Base-by-base conservation (phyloP, 2,329 filamentous ascomycete genomes). In the Periglandula ipomoeae region DNA sequence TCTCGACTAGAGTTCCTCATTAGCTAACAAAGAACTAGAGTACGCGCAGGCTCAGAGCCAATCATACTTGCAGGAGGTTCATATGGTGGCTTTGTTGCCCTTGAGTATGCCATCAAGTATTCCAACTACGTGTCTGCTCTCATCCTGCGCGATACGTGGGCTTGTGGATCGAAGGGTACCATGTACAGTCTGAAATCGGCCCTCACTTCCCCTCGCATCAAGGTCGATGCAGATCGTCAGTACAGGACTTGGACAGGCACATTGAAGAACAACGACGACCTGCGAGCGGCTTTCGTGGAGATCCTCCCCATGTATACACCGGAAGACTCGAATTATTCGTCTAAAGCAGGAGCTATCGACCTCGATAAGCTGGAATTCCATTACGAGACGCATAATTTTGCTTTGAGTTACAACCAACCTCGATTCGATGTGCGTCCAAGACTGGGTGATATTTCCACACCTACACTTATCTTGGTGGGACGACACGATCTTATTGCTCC, bases 11-110 rank as follows among this genome's bases (percentile, higher is more conserved):
- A n/a, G 6, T 22, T 37, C 27, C 8, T 46, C 19, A 8, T 24
- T 40, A 19, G 35, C 44, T 46, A 35, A 40, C 26, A 17, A 9
- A 27, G 7, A n/a, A 15, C 22, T 39, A 60, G 58, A 27, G 44
- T 37, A 22, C 56, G 54, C 54, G 53, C 55, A 2, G 52, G 52
- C 4, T 55, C 50, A 5, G 53, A 58, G 5, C 55, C 34, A 2
- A 51, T 56, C n/a, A 42, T 57, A 11, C 53, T 60, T 2, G 57
- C 57, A 3, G 58, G 55, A 13, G 55, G 54, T 11, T 59, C 57
- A 3, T 61, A 59, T 26, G 57, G 58, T 8, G 58, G 55, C 10
- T 54, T 52, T 20, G 19, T 61, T 10, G 54, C 56, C 1, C 34
- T 59, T 10, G 51, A 52, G 11, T 59, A 59, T 35, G 57, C 56